phyloP scores from a whole-genome alignment of 306 rosid genomes.

The Cucumis cinereus region DNA sequence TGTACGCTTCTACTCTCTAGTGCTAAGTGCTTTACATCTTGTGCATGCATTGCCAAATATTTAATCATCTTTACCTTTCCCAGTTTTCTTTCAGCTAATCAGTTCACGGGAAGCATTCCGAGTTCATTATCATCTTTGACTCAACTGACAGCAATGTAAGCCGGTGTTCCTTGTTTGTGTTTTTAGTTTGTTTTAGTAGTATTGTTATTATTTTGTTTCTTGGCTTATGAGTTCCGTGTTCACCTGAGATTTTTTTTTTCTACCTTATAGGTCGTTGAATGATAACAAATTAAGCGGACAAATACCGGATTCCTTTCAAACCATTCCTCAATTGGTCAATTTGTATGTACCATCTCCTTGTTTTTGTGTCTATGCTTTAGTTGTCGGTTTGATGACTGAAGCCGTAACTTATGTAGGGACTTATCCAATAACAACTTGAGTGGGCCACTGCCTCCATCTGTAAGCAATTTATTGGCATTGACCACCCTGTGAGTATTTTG shows the following conservation, averaged over 20 bases:
- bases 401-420: slow-evolving; percentile 46
- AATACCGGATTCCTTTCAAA: slow-evolving; percentile 61
- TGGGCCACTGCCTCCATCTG: slow-evolving; percentile 70
- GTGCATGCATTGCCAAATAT: slow-evolving; percentile 17
- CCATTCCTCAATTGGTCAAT: slow-evolving; percentile 47
- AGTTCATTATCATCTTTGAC: slow-evolving; percentile 45
- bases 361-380: slow-evolving; percentile 1
- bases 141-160: slow-evolving; percentile 57
- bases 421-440: slow-evolving; percentile 72
- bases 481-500: slow-evolving; percentile 69
- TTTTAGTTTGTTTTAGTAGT: not conserved
- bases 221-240: not conserved
- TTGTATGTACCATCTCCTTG: slow-evolving; percentile 43
- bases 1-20: slow-evolving; percentile 36
- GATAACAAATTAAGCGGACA: slow-evolving; percentile 60
- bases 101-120: slow-evolving; percentile 73
- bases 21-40: not conserved
- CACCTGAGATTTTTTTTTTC: slow-evolving; percentile 15
- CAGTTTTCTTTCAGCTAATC: slow-evolving; percentile 92
- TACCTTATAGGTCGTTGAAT: slow-evolving; percentile 70
- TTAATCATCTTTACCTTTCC: slow-evolving; percentile 26
- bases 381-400: slow-evolving; percentile 8
- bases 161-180: not conserved
- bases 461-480: slow-evolving; percentile 38
- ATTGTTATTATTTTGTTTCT: slow-evolving; percentile 2